phyloP scores from a whole-genome alignment of 2,329 filamentous ascomycete species.

The Macrophomina tecta region DNA sequence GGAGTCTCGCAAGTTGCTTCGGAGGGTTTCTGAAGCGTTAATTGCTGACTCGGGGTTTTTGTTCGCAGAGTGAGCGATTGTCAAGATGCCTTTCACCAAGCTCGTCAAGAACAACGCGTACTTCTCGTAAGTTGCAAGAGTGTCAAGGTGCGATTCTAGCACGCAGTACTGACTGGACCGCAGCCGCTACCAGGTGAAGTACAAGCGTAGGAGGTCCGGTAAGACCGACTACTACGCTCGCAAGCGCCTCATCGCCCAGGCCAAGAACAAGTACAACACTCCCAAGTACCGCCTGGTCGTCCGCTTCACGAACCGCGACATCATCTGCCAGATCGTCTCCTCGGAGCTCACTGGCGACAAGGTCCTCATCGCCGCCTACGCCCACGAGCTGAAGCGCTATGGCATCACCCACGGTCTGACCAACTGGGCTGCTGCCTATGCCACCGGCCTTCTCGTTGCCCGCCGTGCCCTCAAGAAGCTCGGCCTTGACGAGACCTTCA shows the following conservation, averaged over 20 bases:
- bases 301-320: slow-evolving; percentile 99
- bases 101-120: slow-evolving; percentile 96
- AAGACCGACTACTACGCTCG: slow-evolving; percentile 99
- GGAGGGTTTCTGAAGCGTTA: slow-evolving; percentile 90
- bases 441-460: slow-evolving; percentile 94
- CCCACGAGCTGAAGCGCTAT: slow-evolving; percentile 97
- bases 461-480: slow-evolving; percentile 98
- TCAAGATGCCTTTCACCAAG: slow-evolving; percentile 61
- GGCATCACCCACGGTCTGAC: slow-evolving; percentile 98
- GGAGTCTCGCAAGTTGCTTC: slow-evolving; percentile 87
- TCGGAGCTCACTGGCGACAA: slow-evolving; percentile 98
- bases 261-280: slow-evolving; percentile 99
- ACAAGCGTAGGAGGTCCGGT: slow-evolving; percentile 92
- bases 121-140: slow-evolving; percentile 77
- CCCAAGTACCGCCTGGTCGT: slow-evolving; percentile 99
- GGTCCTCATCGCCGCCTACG: slow-evolving; percentile 90
- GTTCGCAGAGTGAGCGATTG: slow-evolving; percentile 61
- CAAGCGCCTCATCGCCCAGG: slow-evolving; percentile 99
- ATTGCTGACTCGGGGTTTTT: slow-evolving; percentile 93
- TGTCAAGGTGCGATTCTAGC: not conserved
- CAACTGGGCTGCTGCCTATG: slow-evolving; percentile 99
- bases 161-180: slow-evolving; percentile 35
- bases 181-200: slow-evolving; percentile 99
- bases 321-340: slow-evolving; percentile 95
- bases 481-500: slow-evolving; percentile 88